phyloP scores from a whole-genome alignment of 192 early-diverging fungal genomes.

The Coemansia sp. region DNA sequence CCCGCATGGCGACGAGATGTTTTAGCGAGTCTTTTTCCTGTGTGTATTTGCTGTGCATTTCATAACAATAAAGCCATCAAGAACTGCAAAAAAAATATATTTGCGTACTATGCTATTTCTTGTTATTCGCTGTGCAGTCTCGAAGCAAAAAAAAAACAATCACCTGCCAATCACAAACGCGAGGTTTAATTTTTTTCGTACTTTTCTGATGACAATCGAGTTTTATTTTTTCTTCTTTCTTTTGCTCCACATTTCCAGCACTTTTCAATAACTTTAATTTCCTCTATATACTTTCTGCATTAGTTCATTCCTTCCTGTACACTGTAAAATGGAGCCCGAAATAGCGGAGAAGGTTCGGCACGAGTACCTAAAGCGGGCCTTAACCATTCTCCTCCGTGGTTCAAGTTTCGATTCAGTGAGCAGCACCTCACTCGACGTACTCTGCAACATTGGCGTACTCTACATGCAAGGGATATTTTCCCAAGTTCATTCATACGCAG shows the following conservation, averaged over 20 bases:
- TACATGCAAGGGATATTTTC: constrained; percentile 51
- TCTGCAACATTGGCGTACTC: constrained; percentile 30
- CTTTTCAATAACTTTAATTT: neutral
- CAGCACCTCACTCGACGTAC: constrained; percentile 30
- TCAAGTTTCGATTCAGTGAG: constrained; percentile 26
- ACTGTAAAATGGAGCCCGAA: constrained; percentile 12
- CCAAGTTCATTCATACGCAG: constrained; percentile 45
- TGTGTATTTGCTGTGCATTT: neutral
- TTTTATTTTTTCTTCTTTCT: constrained; percentile 1
- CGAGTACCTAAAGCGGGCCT: constrained; percentile 33
- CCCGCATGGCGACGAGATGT: constrained; percentile 67
- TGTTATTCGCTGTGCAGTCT: too few species aligned
- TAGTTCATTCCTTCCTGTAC: neutral
- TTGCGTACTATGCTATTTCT: too few species aligned
- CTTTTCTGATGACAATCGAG: too few species aligned
- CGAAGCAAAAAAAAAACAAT: too few species aligned
- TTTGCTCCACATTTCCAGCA: neutral
- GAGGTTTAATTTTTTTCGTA: too few species aligned
- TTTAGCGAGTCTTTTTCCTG: constrained; percentile 30
- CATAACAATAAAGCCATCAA: neutral
- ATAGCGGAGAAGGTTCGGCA: constrained; percentile 18
- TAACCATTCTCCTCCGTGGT: constrained; percentile 33
- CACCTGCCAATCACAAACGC: too few species aligned
- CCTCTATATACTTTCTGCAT: neutral
- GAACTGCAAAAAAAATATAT: neutral